A percentile compares a stretch with the other conserved stretches of the same genome.
These are phyloP conservation scores for Rhipidocladum racemiflorum DNA, from an alignment of 176 grass and related monocot species.

Conservation along the genomic window DNA sequence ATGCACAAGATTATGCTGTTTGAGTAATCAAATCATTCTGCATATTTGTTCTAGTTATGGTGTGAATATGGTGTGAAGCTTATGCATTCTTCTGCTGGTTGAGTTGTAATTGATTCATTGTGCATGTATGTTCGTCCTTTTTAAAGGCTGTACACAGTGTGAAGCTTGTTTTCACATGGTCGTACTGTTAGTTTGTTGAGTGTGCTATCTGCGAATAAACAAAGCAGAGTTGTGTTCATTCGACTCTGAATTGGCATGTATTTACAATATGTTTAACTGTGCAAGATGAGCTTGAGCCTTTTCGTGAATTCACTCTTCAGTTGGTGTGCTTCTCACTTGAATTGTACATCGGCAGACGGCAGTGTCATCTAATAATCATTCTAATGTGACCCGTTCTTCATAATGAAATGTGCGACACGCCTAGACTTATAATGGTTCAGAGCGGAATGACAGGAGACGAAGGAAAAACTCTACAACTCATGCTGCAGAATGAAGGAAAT, in stretches of 20 bases:
- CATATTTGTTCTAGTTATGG: neutral
- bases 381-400: neutral
- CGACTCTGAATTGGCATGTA: neutral
- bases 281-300: neutral
- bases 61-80: neutral
- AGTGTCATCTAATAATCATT: neutral
- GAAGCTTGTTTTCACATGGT: neutral
- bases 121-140: neutral
- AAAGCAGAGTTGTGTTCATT: neutral
- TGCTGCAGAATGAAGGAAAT: neutral
- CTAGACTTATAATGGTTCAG: neutral
- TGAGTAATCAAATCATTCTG: neutral
- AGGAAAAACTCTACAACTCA: neutral
- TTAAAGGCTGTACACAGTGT: neutral
- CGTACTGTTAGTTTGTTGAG: neutral
- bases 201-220: neutral
- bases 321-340: neutral
- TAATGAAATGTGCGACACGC: neutral
- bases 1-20: neutral
- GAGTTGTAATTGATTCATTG: neutral
- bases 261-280: neutral
- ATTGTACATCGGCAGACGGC: neutral
- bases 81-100: neutral
- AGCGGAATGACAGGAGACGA: neutral
- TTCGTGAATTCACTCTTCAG: neutral